phyloP scores from a whole-genome alignment of 331 rosid genomes.

The Cydonia oblonga region DNA sequence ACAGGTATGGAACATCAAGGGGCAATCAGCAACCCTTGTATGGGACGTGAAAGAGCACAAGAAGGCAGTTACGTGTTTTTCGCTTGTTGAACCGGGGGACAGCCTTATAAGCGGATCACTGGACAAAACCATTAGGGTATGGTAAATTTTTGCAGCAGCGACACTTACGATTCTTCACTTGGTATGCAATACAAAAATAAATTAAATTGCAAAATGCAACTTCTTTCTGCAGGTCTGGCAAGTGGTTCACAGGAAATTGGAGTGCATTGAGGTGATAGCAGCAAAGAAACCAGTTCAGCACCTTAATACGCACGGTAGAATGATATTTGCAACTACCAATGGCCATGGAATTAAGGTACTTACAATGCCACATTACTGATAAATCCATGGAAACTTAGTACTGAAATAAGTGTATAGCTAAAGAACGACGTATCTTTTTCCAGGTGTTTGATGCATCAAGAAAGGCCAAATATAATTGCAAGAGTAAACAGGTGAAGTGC shows the following conservation, averaged over 20 bases:
- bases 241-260: constrained; percentile 53
- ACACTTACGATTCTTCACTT: constrained; percentile 7
- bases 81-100: constrained; percentile 48
- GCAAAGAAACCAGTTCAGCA: constrained; percentile 52
- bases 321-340: constrained; percentile 32
- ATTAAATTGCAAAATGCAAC: constrained; percentile 2
- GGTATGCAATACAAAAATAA: not conserved
- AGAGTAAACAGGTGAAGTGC: constrained; percentile 44
- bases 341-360: constrained; percentile 55
- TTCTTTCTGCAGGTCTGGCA: constrained; percentile 53
- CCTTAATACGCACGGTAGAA: constrained; percentile 33
- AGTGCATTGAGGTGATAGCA: constrained; percentile 56
- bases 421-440: constrained; percentile 1
- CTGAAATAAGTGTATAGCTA: not conserved
- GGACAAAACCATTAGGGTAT: constrained; percentile 76
- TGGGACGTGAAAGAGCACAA: constrained; percentile 67
- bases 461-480: constrained; percentile 29
- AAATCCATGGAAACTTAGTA: not conserved
- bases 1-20: constrained; percentile 72
- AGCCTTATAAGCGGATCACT: constrained; percentile 66
- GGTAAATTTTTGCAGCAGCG: constrained; percentile 6
- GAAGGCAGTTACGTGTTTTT: constrained; percentile 62
- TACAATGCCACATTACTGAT: not conserved
- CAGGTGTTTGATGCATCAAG: constrained; percentile 49
- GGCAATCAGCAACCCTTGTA: constrained; percentile 59